Conservation (phyloP, 163 green algal genomes). For the Prototheca cutis region DNA sequence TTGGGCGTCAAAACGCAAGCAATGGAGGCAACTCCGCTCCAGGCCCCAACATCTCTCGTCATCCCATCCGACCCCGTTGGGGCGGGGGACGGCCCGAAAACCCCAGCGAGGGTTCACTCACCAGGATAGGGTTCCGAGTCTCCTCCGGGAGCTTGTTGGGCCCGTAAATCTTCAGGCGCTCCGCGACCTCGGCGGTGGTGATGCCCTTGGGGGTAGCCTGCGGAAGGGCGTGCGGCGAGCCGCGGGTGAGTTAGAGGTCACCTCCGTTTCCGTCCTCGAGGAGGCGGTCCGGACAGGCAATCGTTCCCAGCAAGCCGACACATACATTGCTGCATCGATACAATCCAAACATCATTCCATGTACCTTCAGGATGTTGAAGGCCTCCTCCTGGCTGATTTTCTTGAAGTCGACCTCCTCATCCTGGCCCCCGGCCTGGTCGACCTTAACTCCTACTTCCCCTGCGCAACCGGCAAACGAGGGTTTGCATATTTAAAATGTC, state of each 20-base stretch:
- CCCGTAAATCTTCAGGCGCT: constrained; percentile 56
- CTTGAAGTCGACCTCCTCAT: constrained; percentile 50
- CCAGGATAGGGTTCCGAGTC: constrained; percentile 52
- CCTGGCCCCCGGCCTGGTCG: constrained; percentile 1
- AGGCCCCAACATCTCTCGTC: too few species aligned
- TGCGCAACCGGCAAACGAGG: constrained; percentile 5
- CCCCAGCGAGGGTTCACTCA: constrained; percentile 17
- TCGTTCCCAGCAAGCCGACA: not conserved
- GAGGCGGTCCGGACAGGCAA: too few species aligned
- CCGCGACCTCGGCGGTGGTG: constrained; percentile 30
- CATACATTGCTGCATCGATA: not conserved
- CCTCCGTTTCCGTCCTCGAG: too few species aligned
- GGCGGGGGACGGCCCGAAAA: too few species aligned
- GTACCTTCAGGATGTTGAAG: constrained; percentile 34
- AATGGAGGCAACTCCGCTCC: too few species aligned
- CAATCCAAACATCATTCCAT: not conserved
- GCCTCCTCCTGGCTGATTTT: constrained; percentile 34
- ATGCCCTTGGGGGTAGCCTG: constrained; percentile 44
- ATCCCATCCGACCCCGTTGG: too few species aligned
- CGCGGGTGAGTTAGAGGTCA: not conserved
- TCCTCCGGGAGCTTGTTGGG: constrained; percentile 73
- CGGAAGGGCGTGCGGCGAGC: not conserved
- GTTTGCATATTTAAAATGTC: not conserved
- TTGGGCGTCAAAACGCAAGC: too few species aligned
- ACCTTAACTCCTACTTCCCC: constrained; percentile 17